A percentile compares a stretch with the other conserved stretches of the same genome.
Conservation (phyloP, 345 rosid species). For the Xanthoceras sorbifolium region DNA sequence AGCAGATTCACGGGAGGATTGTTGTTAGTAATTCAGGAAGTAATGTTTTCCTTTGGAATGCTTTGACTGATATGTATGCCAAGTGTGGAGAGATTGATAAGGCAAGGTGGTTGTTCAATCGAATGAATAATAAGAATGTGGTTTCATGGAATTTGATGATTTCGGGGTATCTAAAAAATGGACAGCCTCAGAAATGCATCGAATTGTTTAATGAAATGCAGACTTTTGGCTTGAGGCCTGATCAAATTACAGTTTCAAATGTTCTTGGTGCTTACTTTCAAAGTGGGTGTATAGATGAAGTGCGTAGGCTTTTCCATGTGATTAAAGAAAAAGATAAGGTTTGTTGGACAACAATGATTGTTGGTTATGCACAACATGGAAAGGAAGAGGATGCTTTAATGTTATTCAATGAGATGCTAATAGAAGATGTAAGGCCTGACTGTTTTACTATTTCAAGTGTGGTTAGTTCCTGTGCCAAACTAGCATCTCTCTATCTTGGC, state of each 20-base stretch:
- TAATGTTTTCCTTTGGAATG: constrained; percentile 53
- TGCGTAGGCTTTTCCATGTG: constrained; percentile 34
- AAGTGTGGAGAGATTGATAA: constrained; percentile 50
- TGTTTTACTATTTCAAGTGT: constrained; percentile 48
- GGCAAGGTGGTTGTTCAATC: constrained; percentile 51
- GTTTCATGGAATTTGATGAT: constrained; percentile 63
- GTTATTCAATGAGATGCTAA: constrained; percentile 46
- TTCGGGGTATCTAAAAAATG: constrained; percentile 47
- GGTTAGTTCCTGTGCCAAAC: constrained; percentile 58
- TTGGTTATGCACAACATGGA: constrained; percentile 53
- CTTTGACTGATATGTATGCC: constrained; percentile 56
- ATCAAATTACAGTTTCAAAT: constrained; percentile 52
- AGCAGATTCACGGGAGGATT: constrained; percentile 60
- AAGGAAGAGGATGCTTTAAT: constrained; percentile 58
- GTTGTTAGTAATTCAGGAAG: constrained; percentile 27
- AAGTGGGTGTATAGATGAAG: constrained; percentile 36
- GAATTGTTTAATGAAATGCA: constrained; percentile 51
- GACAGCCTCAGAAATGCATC: constrained; percentile 48
- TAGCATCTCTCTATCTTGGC: constrained; percentile 52
- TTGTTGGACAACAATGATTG: constrained; percentile 63
- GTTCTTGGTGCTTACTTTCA: constrained; percentile 50
- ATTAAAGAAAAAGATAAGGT: constrained; percentile 52
- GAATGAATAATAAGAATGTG: constrained; percentile 37
- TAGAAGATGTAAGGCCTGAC: constrained; percentile 43
- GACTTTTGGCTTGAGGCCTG: constrained; percentile 39